Evolutionary conservation across 495 filamentous ascomycete species (phyloP).

Genomic region (Trichoderma parareesei): DNA sequence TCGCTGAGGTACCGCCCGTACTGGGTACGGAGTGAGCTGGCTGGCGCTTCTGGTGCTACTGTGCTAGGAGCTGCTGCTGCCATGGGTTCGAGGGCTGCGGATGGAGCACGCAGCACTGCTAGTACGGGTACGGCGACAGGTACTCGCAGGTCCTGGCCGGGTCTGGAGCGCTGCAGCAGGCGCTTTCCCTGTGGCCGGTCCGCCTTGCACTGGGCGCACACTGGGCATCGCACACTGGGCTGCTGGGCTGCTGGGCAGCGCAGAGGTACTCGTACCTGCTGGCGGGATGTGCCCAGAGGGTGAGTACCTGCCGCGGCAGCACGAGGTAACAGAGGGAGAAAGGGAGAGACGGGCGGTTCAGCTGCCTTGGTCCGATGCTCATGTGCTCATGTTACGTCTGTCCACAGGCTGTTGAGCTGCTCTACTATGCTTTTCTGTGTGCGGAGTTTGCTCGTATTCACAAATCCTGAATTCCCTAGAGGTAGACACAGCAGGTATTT

Average conservation of each 20-base stretch:
- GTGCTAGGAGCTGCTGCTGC: not conserved
- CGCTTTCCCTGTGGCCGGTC: not conserved
- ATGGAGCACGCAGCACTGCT: not conserved
- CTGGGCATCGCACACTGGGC: slow-evolving; percentile 8
- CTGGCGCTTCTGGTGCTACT: not conserved
- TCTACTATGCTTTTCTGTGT: no score
- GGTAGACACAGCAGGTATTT: no score
- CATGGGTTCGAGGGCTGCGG: not conserved
- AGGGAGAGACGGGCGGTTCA: no score
- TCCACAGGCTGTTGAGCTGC: no score
- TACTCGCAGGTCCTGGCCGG: not conserved
- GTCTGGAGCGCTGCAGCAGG: not conserved
- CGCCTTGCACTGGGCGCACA: not conserved
- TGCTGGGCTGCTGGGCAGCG: not conserved
- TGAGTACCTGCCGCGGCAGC: not conserved
- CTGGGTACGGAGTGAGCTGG: not conserved
- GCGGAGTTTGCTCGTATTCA: no score
- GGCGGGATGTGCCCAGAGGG: not conserved
- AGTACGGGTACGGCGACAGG: no score
- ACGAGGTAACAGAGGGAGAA: not conserved
- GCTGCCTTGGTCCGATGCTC: no score
- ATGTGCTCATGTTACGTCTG: no score
- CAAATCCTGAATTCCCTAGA: no score
- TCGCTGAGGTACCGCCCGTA: not conserved
- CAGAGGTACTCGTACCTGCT: slow-evolving; percentile 2